Evolutionary conservation across 306 rosid species (phyloP).

Genomic region (Bauhinia variegata): DNA sequence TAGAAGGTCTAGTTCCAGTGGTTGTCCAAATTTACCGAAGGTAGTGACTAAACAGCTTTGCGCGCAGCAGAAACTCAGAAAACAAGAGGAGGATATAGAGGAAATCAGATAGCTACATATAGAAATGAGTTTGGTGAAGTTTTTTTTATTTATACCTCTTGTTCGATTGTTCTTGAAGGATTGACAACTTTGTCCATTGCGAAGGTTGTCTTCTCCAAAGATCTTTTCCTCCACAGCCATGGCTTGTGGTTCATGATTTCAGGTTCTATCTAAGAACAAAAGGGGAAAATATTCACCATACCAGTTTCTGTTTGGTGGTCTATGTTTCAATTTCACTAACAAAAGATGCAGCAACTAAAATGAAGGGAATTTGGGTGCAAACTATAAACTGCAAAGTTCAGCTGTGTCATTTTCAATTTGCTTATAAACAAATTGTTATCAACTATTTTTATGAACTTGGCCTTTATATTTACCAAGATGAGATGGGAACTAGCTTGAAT

Average conservation of each 20-base stretch:
- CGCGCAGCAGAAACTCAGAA: background rate
- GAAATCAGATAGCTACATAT: constrained; percentile 16
- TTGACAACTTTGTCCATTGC: constrained; percentile 44
- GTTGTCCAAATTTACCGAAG: no score
- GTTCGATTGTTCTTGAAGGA: constrained; percentile 47
- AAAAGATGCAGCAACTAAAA: background rate
- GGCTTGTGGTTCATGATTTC: constrained; percentile 67
- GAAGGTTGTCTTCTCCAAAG: constrained; percentile 62
- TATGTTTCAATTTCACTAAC: background rate
- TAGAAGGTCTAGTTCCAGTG: no score
- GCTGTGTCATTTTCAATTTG: no score
- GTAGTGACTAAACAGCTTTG: constrained; percentile 19
- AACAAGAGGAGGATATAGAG: no score
- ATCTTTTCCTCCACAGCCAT: constrained; percentile 76
- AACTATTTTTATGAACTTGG: no score
- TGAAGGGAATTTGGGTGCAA: background rate
- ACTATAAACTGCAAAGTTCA: no score
- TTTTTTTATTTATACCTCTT: constrained; percentile 63
- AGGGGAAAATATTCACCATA: constrained; percentile 7
- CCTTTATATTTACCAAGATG: background rate
- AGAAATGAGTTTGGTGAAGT: constrained; percentile 2
- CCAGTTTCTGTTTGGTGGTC: constrained; percentile 9
- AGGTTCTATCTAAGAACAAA: constrained; percentile 39
- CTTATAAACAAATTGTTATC: no score
- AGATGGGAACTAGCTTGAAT: background rate